Conservation (phyloP, 1,284 basidiomycete genomes). For the Cutaneotrichosporon sp. region DNA sequence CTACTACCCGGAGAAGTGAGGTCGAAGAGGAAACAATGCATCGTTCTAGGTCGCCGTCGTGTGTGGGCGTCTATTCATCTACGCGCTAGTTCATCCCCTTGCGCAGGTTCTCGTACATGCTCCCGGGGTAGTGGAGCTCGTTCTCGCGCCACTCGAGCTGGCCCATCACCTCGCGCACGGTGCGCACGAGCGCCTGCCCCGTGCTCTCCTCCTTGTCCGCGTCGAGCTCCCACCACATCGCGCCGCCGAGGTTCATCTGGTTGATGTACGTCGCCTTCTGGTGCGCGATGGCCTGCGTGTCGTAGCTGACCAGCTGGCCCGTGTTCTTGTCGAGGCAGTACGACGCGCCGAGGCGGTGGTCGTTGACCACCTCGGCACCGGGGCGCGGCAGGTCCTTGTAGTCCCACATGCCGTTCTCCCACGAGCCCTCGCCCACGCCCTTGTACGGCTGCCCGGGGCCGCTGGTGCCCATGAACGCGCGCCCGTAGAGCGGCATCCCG, state of each 20-base stretch:
- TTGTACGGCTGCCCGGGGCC: constrained; percentile 72
- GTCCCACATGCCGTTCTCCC: constrained; percentile 57
- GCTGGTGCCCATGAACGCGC: constrained; percentile 74
- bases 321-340: constrained; percentile 68
- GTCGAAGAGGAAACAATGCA: background rate
- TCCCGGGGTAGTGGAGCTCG: constrained; percentile 45
- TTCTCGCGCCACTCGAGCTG: constrained; percentile 40
- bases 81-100: constrained; percentile 16
- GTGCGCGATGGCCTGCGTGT: constrained; percentile 70
- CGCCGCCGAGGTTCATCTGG: constrained; percentile 65
- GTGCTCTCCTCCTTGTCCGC: constrained; percentile 40
- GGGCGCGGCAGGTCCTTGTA: constrained; percentile 73
- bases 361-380: constrained; percentile 67
- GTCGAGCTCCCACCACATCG: constrained; percentile 73
- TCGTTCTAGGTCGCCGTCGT: background rate
- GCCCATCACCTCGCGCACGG: constrained; percentile 38
- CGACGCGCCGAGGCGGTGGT: constrained; percentile 70
- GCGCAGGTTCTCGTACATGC: constrained; percentile 32
- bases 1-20: constrained; percentile 15
- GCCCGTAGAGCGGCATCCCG: constrained; percentile 83
- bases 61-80: background rate
- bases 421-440: constrained; percentile 63
- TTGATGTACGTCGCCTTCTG: constrained; percentile 76
- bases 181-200: constrained; percentile 36
- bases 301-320: constrained; percentile 70